phyloP scores from a whole-genome alignment of 1,284 basidiomycete species.

The Papiliotrema nemorosa region DNA sequence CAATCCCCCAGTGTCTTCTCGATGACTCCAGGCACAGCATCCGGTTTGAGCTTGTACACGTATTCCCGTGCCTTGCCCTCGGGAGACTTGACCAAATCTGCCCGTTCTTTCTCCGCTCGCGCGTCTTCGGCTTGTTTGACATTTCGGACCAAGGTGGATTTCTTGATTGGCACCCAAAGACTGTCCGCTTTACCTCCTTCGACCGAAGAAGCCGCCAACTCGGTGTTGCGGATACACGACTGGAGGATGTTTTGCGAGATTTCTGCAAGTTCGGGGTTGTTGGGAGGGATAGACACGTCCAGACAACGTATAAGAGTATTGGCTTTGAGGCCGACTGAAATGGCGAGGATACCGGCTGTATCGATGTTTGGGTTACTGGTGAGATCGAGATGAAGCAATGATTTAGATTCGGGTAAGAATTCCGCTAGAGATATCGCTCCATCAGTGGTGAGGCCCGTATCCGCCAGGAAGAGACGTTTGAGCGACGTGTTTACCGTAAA shows the following conservation, averaged over 20 bases:
- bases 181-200: constrained; percentile 23
- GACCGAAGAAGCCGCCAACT: constrained; percentile 51
- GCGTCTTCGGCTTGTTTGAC: constrained; percentile 48
- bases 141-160: constrained; percentile 48
- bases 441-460: constrained; percentile 73
- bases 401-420: constrained; percentile 85
- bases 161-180: constrained; percentile 53
- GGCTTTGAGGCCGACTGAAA: constrained; percentile 74
- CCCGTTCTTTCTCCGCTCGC: constrained; percentile 38
- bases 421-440: constrained; percentile 94
- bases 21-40: constrained; percentile 57
- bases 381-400: constrained; percentile 82
- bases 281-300: constrained; percentile 86
- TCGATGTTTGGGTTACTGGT: constrained; percentile 72
- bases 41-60: constrained; percentile 52
- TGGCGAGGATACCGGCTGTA: constrained; percentile 86
- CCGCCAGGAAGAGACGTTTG: constrained; percentile 86
- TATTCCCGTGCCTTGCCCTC: constrained; percentile 44
- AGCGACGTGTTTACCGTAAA: constrained; percentile 90
- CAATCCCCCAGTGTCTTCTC: constrained; percentile 51
- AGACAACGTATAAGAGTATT: constrained; percentile 86
- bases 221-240: constrained; percentile 85
- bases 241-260: constrained; percentile 51
- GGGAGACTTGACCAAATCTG: constrained; percentile 33
- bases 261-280: constrained; percentile 77